Evolutionary conservation across 169 alveolate genomes (phyloP).

Genomic region (Plasmodium reichenowi): DNA sequence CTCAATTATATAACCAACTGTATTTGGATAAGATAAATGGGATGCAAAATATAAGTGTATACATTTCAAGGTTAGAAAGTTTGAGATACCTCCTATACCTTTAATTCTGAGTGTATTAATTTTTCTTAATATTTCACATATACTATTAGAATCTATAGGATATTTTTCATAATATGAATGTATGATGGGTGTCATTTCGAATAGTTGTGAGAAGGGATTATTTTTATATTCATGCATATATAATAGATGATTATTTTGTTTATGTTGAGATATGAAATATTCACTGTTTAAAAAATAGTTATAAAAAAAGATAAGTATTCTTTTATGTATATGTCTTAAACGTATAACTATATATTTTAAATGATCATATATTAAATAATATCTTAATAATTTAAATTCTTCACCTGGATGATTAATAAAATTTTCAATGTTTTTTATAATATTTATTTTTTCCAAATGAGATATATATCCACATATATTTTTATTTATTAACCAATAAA

Average conservation of each 20-base stretch:
- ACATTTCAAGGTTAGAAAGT: constrained; percentile 83
- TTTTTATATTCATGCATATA: neutral
- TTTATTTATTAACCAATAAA: constrained; percentile 81
- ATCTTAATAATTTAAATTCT: constrained; percentile 49
- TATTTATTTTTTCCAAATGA: constrained; percentile 82
- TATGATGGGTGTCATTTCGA: constrained; percentile 17
- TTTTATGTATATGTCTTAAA: constrained; percentile 45
- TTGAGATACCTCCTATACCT: constrained; percentile 85
- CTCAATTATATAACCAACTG: constrained; percentile 61
- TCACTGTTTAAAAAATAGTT: constrained; percentile 35
- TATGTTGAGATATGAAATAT: constrained; percentile 20
- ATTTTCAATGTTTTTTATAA: constrained; percentile 77
- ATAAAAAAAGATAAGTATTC: constrained; percentile 43
- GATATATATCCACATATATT: constrained; percentile 79
- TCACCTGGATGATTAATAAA: constrained; percentile 49
- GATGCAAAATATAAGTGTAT: constrained; percentile 84
- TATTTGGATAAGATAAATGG: constrained; percentile 68
- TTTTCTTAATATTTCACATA: constrained; percentile 76
- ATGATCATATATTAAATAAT: constrained; percentile 63
- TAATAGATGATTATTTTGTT: neutral
- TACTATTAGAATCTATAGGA: constrained; percentile 4
- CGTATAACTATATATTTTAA: constrained; percentile 61
- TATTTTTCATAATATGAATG: constrained; percentile 9
- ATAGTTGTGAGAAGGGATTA: neutral
- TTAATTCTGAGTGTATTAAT: constrained; percentile 80